Evolutionary conservation across 768 basidiomycete genomes (phyloP).

Genomic region (Clathrus columnatus): DNA sequence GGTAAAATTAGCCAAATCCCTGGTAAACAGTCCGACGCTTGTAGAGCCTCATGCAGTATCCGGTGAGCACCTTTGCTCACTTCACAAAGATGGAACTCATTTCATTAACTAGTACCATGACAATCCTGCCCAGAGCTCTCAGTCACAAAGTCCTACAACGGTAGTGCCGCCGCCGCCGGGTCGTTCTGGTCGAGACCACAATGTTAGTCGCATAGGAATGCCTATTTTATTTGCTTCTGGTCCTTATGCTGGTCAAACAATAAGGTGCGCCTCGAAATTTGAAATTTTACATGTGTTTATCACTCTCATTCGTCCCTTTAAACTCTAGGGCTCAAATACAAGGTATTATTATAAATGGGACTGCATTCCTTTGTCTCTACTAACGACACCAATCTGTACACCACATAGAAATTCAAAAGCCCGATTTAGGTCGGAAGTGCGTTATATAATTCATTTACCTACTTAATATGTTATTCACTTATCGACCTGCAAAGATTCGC

Average conservation of each 20-base stretch:
- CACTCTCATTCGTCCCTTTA: not conserved
- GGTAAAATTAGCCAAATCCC: not conserved
- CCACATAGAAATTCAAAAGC: slow-evolving; percentile 52
- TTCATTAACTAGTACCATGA: not conserved
- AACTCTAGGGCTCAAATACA: slow-evolving; percentile 8
- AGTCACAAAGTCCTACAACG: not conserved
- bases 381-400: not conserved
- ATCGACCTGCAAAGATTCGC: slow-evolving; percentile 19
- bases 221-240: slow-evolving; percentile 52
- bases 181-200: slow-evolving; percentile 11
- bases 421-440: slow-evolving; percentile 61
- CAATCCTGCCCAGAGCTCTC: not conserved
- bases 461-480: not conserved
- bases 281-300: not conserved
- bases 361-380: not conserved
- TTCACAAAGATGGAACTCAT: not conserved
- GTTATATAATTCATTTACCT: slow-evolving; percentile 9
- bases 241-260: slow-evolving; percentile 49
- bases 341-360: not conserved
- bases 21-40: not conserved
- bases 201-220: slow-evolving; percentile 27
- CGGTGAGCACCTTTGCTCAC: not conserved
- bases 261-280: slow-evolving; percentile 16
- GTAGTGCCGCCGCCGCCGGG: slow-evolving; percentile 1
- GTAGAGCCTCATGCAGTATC: not conserved